phyloP scores from a whole-genome alignment of 192 early-diverging fungal species.

The Pilaira anomala region DNA sequence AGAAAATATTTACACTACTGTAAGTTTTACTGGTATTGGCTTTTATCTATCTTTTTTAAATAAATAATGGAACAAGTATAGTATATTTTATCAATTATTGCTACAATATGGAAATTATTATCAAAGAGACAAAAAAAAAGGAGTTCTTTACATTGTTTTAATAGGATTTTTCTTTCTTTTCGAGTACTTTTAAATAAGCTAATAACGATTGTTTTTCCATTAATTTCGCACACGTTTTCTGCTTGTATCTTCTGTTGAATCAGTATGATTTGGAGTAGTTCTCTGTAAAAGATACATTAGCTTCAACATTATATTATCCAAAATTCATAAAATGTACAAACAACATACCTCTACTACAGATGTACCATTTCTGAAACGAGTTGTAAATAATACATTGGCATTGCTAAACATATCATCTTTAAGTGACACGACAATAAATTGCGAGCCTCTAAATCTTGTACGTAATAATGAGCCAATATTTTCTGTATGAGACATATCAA shows the following conservation, averaged over 20 bases:
- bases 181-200: too few species aligned
- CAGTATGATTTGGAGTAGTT: constrained; percentile 11
- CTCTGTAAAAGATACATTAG: not conserved
- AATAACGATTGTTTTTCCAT: too few species aligned
- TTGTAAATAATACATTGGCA: constrained; percentile 93
- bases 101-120: too few species aligned
- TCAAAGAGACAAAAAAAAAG: too few species aligned
- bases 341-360: constrained; percentile 77
- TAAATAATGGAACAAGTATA: too few species aligned
- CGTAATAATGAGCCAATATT: constrained; percentile 94
- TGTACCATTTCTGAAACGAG: constrained; percentile 92
- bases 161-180: too few species aligned
- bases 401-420: constrained; percentile 99
- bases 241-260: not conserved
- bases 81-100: too few species aligned
- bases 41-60: too few species aligned
- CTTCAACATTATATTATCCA: not conserved
- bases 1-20: too few species aligned
- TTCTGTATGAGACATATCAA: constrained; percentile 97
- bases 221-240: not conserved
- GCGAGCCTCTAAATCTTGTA: constrained; percentile 91
- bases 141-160: too few species aligned
- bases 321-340: not conserved
- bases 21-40: too few species aligned
- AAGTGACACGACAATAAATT: constrained; percentile 97